Evolutionary conservation across 164 flowering plant species (phyloP), one percentile per base, ranked within the genome.

Genomic region (Tetracentron sinense): DNA sequence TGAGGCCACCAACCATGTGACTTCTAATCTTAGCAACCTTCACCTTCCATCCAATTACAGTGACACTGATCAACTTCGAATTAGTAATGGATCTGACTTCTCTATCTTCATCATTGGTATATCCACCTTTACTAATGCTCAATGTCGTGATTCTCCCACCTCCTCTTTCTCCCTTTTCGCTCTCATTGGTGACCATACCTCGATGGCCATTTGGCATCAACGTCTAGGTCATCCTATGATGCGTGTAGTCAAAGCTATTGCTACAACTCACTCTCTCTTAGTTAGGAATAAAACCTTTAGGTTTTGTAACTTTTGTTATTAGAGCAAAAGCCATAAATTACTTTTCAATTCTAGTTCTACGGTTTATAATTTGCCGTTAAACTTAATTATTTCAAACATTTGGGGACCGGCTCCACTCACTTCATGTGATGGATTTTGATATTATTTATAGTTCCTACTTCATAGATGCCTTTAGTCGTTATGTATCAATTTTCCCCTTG

Each of bases 1-100:
- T 25, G 62, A 51, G 5, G 51, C 62, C 14, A 42, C 52, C 3
- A 17, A 44, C 19, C 62, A 59, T 59, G 29, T 58, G 21, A 58
- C 62, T 7, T 23, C 20, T 20, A 11, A 58, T 42, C 11, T 58
- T 7, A 19, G 48, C 16, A 59, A 59, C 33, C 22, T 44, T 1
- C 50, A 42, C 14, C 12, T 42, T 17, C 33, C 14, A 3, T 14
- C 50, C 16, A 1, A 14, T 2, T 59, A 59, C 26, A n/a, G 29
- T 38, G 52, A 35, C 4, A 29, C 35, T 8, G 52, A 59, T n/a
- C 48, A 26, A 4, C 21, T 44, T 7, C 30, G 23, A 4, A 22
- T 60, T 16, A 26, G 63, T 60, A 47, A 47, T 47, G 63, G 63
- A 8, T 11, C 8, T n/a, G 0, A 21, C 8, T 12, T 56, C 6